Base-by-base conservation (phyloP, 2,329 filamentous ascomycete genomes). In the Purpureocillium lavendulum region DNA sequence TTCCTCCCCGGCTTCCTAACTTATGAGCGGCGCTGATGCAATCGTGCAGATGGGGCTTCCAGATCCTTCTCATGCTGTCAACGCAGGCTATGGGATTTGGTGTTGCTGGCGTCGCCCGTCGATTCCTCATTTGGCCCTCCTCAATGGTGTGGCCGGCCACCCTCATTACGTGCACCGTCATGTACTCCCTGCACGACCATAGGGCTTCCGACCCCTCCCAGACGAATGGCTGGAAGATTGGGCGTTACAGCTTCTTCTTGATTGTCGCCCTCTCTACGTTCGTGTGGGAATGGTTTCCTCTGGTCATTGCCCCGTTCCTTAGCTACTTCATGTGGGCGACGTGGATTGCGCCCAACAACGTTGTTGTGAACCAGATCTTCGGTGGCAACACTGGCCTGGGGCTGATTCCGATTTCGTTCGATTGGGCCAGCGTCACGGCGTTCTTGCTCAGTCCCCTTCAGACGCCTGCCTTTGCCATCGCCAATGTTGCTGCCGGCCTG, bases 121-220 rank as follows among this genome's bases (percentile, higher is more conserved):
- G 74, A 28, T 82, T 77, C 58, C 66, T 82, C 18, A 69, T 77
- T 17, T 73, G 65, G 58, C 78, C 75, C 1, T 75, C 77, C 2
- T 69, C 75, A 38, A 81, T 81, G 76, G 73, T 82, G 38, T 82
- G 77, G 77, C 77, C 77, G 1, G 66, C 70, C 16, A 69, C 73
- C 21, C 61, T 79, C 26, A 73, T 80, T 51, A 82, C 78, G 51
- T 69, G 72, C 31, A 68, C 77, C 2, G 66, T 84, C 28, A 80
- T 82, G 55, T 72, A 78, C 50, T 73, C 78, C 2, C 66, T 85
- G 32, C 80, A 85, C 54, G 78, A 84, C 48, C 71, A 73, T 47
- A 65, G 65, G 12, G 56, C 62, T 17, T 66, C 72, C 0, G 69
- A 79, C 45, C 72, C 77, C 2, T 49, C 59, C 2, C 61, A 64